Evolutionary conservation across 345 rosid species (phyloP).

Genomic region (Viola odorata): DNA sequence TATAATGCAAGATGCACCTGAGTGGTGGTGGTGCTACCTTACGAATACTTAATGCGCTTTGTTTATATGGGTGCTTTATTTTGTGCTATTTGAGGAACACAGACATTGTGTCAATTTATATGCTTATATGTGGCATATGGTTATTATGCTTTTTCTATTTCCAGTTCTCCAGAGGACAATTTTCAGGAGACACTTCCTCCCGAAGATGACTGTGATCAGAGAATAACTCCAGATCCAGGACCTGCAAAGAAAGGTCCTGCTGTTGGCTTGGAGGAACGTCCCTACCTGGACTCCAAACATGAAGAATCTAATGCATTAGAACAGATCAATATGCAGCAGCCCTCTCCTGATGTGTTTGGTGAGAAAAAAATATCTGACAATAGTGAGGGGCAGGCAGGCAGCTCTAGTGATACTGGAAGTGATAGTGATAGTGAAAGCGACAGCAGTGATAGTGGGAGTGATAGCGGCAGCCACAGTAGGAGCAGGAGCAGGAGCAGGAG

Average conservation of each 20-base stretch:
- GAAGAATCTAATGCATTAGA: constrained; percentile 36
- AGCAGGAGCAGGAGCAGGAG: constrained; percentile 50
- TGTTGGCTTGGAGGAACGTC: constrained; percentile 31
- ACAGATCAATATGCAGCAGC: constrained; percentile 42
- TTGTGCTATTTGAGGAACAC: background rate
- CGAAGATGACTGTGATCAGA: constrained; percentile 38
- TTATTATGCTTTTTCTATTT: background rate
- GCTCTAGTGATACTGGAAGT: constrained; percentile 84
- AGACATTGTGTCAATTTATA: background rate
- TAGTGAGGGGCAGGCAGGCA: constrained; percentile 57
- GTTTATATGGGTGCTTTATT: too few species aligned
- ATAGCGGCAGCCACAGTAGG: constrained; percentile 49
- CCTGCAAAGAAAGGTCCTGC: constrained; percentile 35
- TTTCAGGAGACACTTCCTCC: constrained; percentile 34
- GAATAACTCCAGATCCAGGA: constrained; percentile 40
- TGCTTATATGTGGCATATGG: background rate
- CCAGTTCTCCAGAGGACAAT: constrained; percentile 75
- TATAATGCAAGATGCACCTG: too few species aligned
- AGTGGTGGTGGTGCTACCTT: too few species aligned
- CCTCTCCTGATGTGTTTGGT: constrained; percentile 53
- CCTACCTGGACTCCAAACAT: constrained; percentile 31
- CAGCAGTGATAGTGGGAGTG: constrained; percentile 63
- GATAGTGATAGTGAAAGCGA: constrained; percentile 62
- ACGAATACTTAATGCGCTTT: too few species aligned
- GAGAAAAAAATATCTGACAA: constrained; percentile 60